Evolutionary conservation across 441 rosid species (phyloP), one percentile per base, ranked within the genome.

Genomic region (Euphorbia corollata): DNA sequence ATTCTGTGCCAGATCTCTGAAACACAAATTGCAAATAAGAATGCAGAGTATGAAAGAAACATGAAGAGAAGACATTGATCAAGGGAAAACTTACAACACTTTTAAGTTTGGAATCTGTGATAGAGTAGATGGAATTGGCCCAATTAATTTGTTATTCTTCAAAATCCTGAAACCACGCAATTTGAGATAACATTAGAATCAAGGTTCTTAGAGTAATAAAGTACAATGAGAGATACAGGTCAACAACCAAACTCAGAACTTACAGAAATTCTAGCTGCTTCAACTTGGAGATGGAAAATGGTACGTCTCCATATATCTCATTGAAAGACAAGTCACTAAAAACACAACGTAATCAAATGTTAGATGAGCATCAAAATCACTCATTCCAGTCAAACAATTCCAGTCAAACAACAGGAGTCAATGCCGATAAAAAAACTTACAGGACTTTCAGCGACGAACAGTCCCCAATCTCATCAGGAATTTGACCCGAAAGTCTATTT

Each of bases 381-480:
- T 8, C n/a, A 43, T 3, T 20, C 30, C 54, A 55, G 30, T 38
- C 43, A 13, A 8, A 8, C 67, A 32, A 54, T 3, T 20, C 30
- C 54, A 55, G 30, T 38, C 43, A 13, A 8, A 8, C 67, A 32
- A 54, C 2, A 38, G 1, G 4, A 38, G 32, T 19, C 9, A n/a
- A 5, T 3, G 59, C 32, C 59, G 11, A 16, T 24, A 34, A 24
- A 30, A 19, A 48, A 1, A 79, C 97, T 85, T 83, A 92, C 98
- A 92, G 60, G 82, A 75, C 85, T 74, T 71, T 77, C 68, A 92
- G 67, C 43, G 91, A 85, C 27, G 92, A 83, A 69, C 97, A 92
- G 68, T 88, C 94, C 57, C 97, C 98, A 63, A 92, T 92, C 81
- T 92, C 98, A 73, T 86, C 97, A 30, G 97, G 97, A 47, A 92